Evolutionary conservation across 305 asterid genomes (phyloP), one percentile per base, ranked within the genome.

Genomic region (Fraxinus ornus): DNA sequence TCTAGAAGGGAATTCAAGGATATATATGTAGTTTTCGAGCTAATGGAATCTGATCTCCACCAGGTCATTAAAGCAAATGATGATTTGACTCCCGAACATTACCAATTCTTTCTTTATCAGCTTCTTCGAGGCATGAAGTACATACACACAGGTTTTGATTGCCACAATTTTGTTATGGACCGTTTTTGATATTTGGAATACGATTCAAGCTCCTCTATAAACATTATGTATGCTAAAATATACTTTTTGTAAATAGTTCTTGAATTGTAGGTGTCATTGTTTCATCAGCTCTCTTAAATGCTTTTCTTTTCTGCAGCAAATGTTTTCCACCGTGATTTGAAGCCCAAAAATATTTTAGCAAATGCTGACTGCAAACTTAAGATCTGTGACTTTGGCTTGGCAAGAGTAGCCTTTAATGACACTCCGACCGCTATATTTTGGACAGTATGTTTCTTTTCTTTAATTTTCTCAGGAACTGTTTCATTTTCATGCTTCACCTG

Each of bases 1-100:
- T 95, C 98, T 64, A 88, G 98, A 86, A 88, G 98, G 91, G 98
- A 94, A 87, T 94, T 94, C 93, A 94, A 89, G 89, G 98, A 94
- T 85, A 94, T 94, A 82, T 94, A 94, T 81, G 97, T 94, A 1
- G 97, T 94, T 32, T 95, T 95, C 85, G 98, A 95, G 83, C 92
- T 94, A 24, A 95, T 95, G 98, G 98, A 95, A 83, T 95, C 98
- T 15, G 98, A 95, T 86, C 93, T 95, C 73, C 98, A 95, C 81
- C 98, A 95, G 89, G 98, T 95, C 80, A 95, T 94, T 60, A 95
- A 95, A 89, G 98, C 98, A 80, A 94, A 94, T 85, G 98, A 94
- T 73, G 98, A 95, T 84, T 86, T 95, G 89, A 95, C 98, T 9
- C 98, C 94, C 0, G 99, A 95, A 85, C 98, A 95, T 89, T 94